Percentiles rank a stretch among this genome's conserved stretches.
Evolutionary conservation across 169 alveolate genomes (phyloP).

Genomic region (Plasmodium cynomolgi): DNA sequence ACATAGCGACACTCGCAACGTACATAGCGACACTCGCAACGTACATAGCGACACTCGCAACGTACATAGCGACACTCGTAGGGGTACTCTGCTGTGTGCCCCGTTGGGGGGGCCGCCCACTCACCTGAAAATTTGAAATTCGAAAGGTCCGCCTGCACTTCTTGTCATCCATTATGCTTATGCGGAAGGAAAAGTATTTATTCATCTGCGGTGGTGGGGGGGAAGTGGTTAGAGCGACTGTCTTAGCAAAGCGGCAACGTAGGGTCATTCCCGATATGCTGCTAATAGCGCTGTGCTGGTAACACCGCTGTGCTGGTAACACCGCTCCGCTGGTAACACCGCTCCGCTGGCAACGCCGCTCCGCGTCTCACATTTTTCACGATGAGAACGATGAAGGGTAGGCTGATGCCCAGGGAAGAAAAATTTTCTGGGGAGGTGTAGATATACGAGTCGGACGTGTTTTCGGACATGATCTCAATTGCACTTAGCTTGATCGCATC

Average conservation of each 20-base stretch:
- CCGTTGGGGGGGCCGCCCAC: not conserved
- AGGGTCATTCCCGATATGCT: not conserved
- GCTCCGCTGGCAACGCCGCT: not conserved
- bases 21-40: no score
- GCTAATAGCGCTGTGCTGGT: not conserved
- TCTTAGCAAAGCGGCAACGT: not conserved
- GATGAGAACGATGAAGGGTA: conserved; percentile 53
- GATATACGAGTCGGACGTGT: conserved; percentile 63
- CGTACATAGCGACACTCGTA: no score
- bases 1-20: no score
- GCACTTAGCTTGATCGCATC: conserved; percentile 71
- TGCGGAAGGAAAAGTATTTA: conserved; percentile 96
- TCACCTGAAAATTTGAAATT: conserved; percentile 95
- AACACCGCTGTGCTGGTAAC: not conserved
- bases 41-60: no score
- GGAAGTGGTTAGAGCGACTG: not conserved
- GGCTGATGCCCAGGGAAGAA: conserved; percentile 30
- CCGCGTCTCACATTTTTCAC: conserved; percentile 44
- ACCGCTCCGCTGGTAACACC: not conserved
- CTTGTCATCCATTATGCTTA: conserved; percentile 96
- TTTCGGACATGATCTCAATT: conserved; percentile 52
- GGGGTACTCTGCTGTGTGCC: not conserved
- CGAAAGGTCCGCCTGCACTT: conserved; percentile 96
- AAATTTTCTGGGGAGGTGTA: conserved; percentile 43
- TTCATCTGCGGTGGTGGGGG: conserved; percentile 82